Evolutionary conservation across 2,329 filamentous ascomycete genomes (phyloP).

Genomic region (Apiospora arundinis): DNA sequence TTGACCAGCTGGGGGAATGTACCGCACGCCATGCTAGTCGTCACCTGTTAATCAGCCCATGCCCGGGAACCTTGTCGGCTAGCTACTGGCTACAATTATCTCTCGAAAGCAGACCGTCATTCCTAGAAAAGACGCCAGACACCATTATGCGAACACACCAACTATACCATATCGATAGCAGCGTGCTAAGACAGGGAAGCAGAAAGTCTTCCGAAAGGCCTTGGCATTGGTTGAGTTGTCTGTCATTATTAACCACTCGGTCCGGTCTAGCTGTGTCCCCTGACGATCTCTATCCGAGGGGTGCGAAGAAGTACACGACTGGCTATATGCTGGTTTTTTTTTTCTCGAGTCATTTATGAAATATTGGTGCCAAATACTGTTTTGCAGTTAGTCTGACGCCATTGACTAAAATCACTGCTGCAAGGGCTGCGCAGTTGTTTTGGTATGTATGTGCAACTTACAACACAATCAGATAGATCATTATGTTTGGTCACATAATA

Average conservation of each 20-base stretch:
- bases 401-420: background rate
- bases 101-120: constrained; percentile 13
- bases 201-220: background rate
- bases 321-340: background rate
- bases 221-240: constrained; percentile 3
- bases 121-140: background rate
- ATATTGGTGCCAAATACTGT: background rate
- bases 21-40: background rate
- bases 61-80: background rate
- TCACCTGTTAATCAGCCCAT: constrained; percentile 17
- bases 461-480: background rate
- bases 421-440: background rate
- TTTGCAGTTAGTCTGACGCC: background rate
- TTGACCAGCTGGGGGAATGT: constrained; percentile 12
- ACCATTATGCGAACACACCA: background rate
- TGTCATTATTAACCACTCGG: background rate
- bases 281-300: background rate
- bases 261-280: background rate
- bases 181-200: background rate
- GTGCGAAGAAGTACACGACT: background rate
- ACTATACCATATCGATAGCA: constrained; percentile 6
- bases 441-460: background rate
- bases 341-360: background rate
- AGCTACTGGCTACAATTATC: background rate
- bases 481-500: background rate